Conservation (phyloP, 225 moss, liverwort and hornwort genomes). For the Polytrichum commune region DNA sequence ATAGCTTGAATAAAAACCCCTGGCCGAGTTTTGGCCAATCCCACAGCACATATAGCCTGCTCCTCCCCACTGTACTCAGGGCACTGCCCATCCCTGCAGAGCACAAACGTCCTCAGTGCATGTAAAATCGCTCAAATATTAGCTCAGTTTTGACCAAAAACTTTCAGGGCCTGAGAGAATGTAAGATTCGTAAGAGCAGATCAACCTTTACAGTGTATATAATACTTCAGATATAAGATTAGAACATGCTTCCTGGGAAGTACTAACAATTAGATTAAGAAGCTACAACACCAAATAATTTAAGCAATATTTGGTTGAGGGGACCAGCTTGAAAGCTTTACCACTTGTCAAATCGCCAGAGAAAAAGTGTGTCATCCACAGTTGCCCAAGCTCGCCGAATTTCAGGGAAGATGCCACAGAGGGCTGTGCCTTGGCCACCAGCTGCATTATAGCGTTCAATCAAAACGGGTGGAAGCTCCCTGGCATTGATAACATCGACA, state of each 20-base stretch:
- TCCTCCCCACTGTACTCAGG: constrained; percentile 98
- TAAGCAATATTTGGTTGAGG: too few relatives aligned
- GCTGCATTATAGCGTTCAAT: constrained; percentile 97
- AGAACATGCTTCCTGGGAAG: too few relatives aligned
- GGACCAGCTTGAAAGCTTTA: constrained; percentile 21
- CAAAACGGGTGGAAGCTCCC: constrained; percentile 93
- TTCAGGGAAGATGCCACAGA: constrained; percentile 94
- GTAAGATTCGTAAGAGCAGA: too few relatives aligned
- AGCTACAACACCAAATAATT: too few relatives aligned
- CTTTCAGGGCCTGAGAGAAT: too few relatives aligned
- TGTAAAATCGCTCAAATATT: neutral
- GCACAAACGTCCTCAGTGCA: constrained; percentile 12
- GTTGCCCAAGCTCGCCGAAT: constrained; percentile 98
- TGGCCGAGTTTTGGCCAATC: constrained; percentile 77
- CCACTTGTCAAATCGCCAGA: constrained; percentile 99
- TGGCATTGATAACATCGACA: constrained; percentile 80
- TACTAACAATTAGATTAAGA: too few relatives aligned
- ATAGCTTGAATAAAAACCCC: constrained; percentile 97
- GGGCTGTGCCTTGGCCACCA: constrained; percentile 92
- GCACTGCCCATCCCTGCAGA: constrained; percentile 92
- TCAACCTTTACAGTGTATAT: too few relatives aligned
- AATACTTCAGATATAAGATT: too few relatives aligned
- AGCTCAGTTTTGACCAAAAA: neutral
- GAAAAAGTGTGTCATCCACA: constrained; percentile 93
- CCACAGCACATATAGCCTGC: constrained; percentile 96